Evolutionary conservation across 1,284 basidiomycete genomes (phyloP), one percentile per base, ranked within the genome.

Genomic region (Xanthoconium separans): DNA sequence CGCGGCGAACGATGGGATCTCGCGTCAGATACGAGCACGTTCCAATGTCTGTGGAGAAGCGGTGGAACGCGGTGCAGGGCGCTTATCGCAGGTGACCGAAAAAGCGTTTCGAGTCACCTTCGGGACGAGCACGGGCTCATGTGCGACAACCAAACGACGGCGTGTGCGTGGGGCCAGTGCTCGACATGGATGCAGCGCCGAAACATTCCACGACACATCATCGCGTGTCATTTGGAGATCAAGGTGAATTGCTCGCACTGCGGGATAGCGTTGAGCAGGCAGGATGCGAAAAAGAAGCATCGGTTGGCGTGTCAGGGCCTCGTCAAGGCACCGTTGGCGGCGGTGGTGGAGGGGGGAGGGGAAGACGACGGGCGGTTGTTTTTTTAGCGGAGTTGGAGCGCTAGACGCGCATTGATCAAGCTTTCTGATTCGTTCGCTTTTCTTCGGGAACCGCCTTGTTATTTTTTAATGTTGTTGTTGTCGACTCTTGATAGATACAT

Each of bases 211-310:
- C 57, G 66, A 1, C 66, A 68, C 33, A 61, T 68, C 11, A 33
- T 70, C 16, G 41, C 65, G 0, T 59, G 57, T 36, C 66, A 68
- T 18, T n/a, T 68, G 3, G 69, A 40, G 50, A 36, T 68, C 47
- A 71, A 61, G 44, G 56, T 59, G 40, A 4, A 33, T 10, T 68
- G 66, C 36, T 4, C 36, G 0, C 15, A 1, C 20, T 68, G 66
- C 37, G 58, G 57, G 1, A 22, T 71, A 30, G 18, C 34, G 9
- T 49, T 68, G 18, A 61, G 66, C 42, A 57, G 66, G 44, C 50
- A 53, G 24, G 69, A 70, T 40, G 69, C 69, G 36, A 49, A 31
- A 24, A 70, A 33, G 31, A 68, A 70, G 43, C 65, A 68, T 15
- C 47, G 15, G 7, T 34, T 31, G 29, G 52, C 55, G 9, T 66